Base-by-base conservation (phyloP, 2,329 filamentous ascomycete species). In the Alternaria consortialis region DNA sequence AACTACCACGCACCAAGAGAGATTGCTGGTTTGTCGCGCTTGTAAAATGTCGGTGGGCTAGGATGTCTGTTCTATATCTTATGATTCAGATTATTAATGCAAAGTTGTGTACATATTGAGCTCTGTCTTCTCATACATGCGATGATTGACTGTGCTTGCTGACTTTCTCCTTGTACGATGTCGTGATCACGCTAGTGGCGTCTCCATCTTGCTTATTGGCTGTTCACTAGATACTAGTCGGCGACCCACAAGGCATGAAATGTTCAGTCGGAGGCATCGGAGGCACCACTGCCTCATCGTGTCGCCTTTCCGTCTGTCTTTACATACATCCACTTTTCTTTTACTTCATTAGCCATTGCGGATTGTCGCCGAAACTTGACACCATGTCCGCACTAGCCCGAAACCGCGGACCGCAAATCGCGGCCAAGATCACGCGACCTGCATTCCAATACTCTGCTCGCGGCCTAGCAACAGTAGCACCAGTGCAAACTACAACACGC, bases 1-100 rank as follows among this genome's bases (percentile, higher is more conserved):
- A 77, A 75, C 1, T 84, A 84, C 63, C 81, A 84, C 65, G 81
- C 80, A 2, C 81, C 81, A 11, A 71, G 80, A 27, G 82, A 84
- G 73, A 74, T 82, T 58, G 72, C 71, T 29, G 80, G 80, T 0
- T 64, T 83, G 54, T 67, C 77, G 23, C 76, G 81, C 47, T 69
- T 83, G 76, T 83, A 80, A 51, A 27, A 36, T 12, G 32, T 36
- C 20, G 13, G 7, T 50, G 32, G 46, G 31, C 13, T 50, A 37
- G 20, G 46, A 50, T 50, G 31, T 50, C 32, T 50, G 46, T 50
- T 37, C 11, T 36, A 50, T 50, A 50, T 32, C n/a, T 48, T 50
- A 36, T 37, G 32, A 37, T 50, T 27, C 2, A n/a, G 25, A 40
- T 13, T 15, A 52, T 20, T 40, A 40, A 52, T 52, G 34, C 7